phyloP scores from a whole-genome alignment of 2,329 filamentous ascomycete species.

The Verticillium tricorpus region DNA sequence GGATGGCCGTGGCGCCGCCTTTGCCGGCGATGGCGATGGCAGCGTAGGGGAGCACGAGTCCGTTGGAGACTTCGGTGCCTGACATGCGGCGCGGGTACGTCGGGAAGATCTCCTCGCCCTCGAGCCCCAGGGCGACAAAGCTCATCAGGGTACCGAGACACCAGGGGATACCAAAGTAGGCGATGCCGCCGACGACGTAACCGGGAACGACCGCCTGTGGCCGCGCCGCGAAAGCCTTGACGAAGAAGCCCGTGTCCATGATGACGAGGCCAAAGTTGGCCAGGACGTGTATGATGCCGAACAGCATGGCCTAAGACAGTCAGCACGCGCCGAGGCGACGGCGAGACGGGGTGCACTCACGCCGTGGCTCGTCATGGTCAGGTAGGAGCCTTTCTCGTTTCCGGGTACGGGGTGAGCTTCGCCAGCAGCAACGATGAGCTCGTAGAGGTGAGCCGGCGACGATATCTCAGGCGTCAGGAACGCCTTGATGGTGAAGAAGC shows the following conservation, averaged over 20 bases:
- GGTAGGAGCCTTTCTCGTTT: conserved; percentile 47
- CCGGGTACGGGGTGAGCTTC: conserved; percentile 40
- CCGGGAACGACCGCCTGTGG: conserved; percentile 44
- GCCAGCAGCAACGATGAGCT: conserved; percentile 41
- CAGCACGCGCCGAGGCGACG: neutral
- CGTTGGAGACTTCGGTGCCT: conserved; percentile 58
- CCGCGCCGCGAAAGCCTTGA: conserved; percentile 45
- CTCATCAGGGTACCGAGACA: conserved; percentile 46
- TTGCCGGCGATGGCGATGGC: conserved; percentile 66
- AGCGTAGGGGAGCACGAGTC: conserved; percentile 65
- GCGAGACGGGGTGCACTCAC: neutral
- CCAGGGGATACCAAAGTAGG: conserved; percentile 52
- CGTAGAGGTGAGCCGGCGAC: conserved; percentile 42
- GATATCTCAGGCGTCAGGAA: conserved; percentile 42
- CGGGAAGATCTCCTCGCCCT: conserved; percentile 44
- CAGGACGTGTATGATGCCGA: conserved; percentile 42
- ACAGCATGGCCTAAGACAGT: conserved; percentile 35
- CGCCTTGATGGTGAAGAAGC: conserved; percentile 36
- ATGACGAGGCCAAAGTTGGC: conserved; percentile 50
- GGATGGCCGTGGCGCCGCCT: conserved; percentile 63
- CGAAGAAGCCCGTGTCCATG: conserved; percentile 50
- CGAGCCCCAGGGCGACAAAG: conserved; percentile 40
- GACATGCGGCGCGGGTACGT: conserved; percentile 54
- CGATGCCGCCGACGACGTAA: conserved; percentile 50
- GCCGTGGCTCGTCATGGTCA: conserved; percentile 41